Evolutionary conservation across 2,329 filamentous ascomycete genomes (phyloP).

Genomic region (Penicillium sp.): DNA sequence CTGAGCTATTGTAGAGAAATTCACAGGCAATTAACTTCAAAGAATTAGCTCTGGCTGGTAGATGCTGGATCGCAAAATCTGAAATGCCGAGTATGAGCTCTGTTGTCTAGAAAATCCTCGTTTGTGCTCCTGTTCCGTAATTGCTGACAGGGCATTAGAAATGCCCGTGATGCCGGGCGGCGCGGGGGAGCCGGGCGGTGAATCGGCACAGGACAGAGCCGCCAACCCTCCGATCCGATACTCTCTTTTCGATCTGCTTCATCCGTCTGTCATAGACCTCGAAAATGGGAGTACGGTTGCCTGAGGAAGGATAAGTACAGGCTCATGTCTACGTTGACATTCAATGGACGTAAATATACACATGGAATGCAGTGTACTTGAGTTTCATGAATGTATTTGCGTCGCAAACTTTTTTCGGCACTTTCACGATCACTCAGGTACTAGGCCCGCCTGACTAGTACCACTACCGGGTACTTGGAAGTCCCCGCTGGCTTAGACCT

Average conservation of each 20-base stretch:
- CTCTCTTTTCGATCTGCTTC: background rate
- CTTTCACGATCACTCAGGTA: too few species aligned
- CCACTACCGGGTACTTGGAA: too few species aligned
- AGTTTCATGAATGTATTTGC: too few species aligned
- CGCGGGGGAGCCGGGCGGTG: constrained; percentile 19
- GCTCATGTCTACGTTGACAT: too few species aligned
- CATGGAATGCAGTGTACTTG: too few species aligned
- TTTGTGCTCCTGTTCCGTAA: constrained; percentile 8
- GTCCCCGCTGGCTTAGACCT: too few species aligned
- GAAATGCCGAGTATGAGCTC: background rate
- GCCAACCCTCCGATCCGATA: background rate
- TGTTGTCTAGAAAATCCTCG: constrained; percentile 7
- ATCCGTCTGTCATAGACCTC: too few species aligned
- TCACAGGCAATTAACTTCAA: background rate
- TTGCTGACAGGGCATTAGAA: constrained; percentile 23
- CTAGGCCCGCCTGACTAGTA: too few species aligned
- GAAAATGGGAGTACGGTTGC: too few species aligned
- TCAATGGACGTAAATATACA: too few species aligned
- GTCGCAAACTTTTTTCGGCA: too few species aligned
- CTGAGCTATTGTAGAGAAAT: constrained; percentile 1
- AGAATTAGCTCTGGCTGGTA: background rate
- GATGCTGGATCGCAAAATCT: background rate
- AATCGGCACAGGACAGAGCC: background rate
- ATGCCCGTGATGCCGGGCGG: constrained; percentile 14
- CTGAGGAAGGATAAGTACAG: too few species aligned